Evolutionary conservation across 495 filamentous ascomycete genomes (phyloP).

Genomic region (Penicillium longicatenatum): DNA sequence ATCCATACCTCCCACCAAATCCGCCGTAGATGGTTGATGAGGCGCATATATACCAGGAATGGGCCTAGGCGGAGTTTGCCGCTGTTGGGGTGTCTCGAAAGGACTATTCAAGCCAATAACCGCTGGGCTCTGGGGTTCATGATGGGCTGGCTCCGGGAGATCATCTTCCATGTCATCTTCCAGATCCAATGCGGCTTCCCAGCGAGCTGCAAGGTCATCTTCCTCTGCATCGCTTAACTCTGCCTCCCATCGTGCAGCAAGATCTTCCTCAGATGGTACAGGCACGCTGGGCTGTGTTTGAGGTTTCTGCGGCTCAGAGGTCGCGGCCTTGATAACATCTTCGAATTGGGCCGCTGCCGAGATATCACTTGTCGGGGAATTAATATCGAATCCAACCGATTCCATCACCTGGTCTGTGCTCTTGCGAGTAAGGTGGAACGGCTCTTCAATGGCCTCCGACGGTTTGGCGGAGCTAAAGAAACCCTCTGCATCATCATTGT

Average conservation of each 20-base stretch:
- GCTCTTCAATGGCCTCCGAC: conserved; percentile 10
- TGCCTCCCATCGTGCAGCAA: conserved; percentile 81
- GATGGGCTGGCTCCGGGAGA: conserved; percentile 30
- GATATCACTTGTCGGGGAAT: conserved; percentile 35
- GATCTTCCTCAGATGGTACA: conserved; percentile 56
- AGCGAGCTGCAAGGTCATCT: conserved; percentile 73
- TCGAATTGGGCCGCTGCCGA: conserved; percentile 38
- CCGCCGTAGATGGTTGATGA: conserved; percentile 48
- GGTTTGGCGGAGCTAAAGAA: conserved; percentile 36
- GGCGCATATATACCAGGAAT: conserved; percentile 39
- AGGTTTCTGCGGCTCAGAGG: conserved; percentile 14
- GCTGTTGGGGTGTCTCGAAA: conserved; percentile 32
- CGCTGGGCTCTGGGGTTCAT: conserved; percentile 18
- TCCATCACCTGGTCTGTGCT: conserved; percentile 46
- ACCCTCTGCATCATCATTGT: conserved; percentile 39
- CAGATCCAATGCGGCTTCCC: conserved; percentile 77
- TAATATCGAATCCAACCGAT: conserved; percentile 29
- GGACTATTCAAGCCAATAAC: conserved; percentile 31
- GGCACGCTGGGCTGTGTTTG: conserved; percentile 20
- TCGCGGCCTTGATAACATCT: conserved; percentile 31
- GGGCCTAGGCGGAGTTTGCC: conserved; percentile 19
- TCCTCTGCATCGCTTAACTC: conserved; percentile 63
- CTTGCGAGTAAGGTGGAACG: conserved; percentile 41
- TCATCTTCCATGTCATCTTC: conserved; percentile 77
- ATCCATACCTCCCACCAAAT: conserved; percentile 37